Base-by-base conservation (phyloP, 2,329 filamentous ascomycete species). In the Dryadomyces quercus-mongolicae region DNA sequence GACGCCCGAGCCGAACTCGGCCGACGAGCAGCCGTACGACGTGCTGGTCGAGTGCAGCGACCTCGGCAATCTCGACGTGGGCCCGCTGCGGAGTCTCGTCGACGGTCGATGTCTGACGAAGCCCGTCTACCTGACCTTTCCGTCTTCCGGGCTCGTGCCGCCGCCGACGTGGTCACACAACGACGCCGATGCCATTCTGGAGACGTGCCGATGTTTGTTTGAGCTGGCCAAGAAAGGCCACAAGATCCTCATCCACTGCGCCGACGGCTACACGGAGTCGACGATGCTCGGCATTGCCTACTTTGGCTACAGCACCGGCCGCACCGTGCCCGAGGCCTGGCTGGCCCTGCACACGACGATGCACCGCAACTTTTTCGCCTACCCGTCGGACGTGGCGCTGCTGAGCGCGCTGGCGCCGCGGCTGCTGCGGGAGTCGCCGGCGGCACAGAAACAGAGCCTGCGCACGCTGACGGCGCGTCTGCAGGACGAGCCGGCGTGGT, bases 211-310 rank as follows among this genome's bases (percentile, higher is more conserved):
- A 62, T 97, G 90, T 89, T 87, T 98, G 25, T 88, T 91, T 68
- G 81, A 87, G 62, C 72, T 95, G 47, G 83, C 90, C 0, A 85
- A 94, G 61, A 83, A 86, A 38, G 74, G 81, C 54, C 74, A 82
- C 58, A 90, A 83, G 64, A 81, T 97, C 38, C 78, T 97, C 36
- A 87, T 98, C 44, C 92, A 97, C 68, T 97, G 93, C 67, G 84
- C 85, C 2, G 93, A 98, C 67, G 93, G 93, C 18, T 98, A 98
- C 64, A 98, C 93, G 0, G 93, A 98, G 68, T 92, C 87, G 1
- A 90, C 90, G 1, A 77, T 98, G 67, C 76, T 98, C 18, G 89
- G 81, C 2, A 81, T 98, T 43, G 88, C 92, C 10, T 98, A 98
- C 68, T 89, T 85, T 66, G 95, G 94, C 77, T 98, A 90, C 68